These are phyloP conservation scores for Tricholoma saponaceum DNA, from an alignment of 768 basidiomycete species.

Conservation along the genomic window DNA sequence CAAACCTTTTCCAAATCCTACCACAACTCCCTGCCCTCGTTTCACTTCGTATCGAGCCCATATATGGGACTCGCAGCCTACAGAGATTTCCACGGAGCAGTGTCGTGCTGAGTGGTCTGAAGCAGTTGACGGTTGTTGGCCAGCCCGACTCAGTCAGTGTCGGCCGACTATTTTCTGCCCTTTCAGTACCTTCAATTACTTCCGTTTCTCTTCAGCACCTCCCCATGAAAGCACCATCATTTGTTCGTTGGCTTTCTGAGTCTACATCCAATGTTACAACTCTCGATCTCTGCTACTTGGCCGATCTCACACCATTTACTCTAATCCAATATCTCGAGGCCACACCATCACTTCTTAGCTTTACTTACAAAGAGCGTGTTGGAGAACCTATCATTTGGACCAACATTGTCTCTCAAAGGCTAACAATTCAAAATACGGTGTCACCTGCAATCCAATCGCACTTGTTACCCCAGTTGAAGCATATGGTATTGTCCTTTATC, in stretches of 20 bases:
- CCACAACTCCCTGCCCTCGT: neutral
- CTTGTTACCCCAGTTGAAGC: neutral
- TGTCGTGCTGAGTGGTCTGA: neutral
- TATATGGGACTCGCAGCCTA: neutral
- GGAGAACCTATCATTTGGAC: neutral
- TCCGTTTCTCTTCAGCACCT: neutral
- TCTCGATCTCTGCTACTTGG: neutral
- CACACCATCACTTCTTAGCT: neutral
- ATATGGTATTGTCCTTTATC: neutral
- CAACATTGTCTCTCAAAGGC: neutral
- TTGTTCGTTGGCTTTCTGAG: neutral
- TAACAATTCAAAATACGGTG: neutral
- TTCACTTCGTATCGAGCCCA: neutral
- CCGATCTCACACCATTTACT: neutral
- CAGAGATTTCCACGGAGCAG: neutral
- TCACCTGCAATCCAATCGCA: neutral
- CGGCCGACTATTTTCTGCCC: neutral
- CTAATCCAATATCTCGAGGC: neutral
- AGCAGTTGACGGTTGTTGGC: neutral
- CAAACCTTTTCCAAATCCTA: neutral
- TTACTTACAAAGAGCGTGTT: neutral
- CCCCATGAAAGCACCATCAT: neutral
- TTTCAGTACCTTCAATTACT: neutral
- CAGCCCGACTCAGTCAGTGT: neutral
- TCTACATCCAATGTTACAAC: neutral